Conservation (phyloP, 1,284 basidiomycete species). For the Ganoderma boninense region DNA sequence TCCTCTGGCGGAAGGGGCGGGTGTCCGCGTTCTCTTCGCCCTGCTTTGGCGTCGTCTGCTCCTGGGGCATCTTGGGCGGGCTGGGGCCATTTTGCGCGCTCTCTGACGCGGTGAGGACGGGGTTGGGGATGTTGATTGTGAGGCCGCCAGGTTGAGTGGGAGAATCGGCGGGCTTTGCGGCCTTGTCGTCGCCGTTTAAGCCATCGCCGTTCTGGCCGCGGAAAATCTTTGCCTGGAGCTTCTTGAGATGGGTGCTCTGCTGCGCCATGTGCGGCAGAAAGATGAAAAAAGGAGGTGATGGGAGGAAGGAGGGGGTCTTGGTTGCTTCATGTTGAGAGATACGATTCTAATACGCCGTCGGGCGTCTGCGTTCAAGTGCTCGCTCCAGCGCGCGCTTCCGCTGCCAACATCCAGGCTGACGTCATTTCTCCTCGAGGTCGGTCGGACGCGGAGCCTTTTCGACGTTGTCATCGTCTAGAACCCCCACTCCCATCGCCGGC, state of each 20-base stretch:
- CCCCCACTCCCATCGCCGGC: background rate
- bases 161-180: slow-evolving; percentile 40
- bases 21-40: slow-evolving; percentile 34
- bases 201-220: slow-evolving; percentile 48
- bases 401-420: slow-evolving; percentile 27
- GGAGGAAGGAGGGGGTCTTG: slow-evolving; percentile 33
- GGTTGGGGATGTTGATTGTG: slow-evolving; percentile 84
- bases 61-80: slow-evolving; percentile 49
- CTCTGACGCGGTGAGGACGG: slow-evolving; percentile 25
- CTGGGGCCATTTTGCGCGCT: slow-evolving; percentile 23
- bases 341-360: slow-evolving; percentile 13
- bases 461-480: background rate
- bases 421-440: slow-evolving; percentile 15
- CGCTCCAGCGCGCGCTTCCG: slow-evolving; percentile 22
- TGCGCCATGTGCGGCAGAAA: slow-evolving; percentile 45
- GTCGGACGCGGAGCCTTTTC: too few relatives aligned
- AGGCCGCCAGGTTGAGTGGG: slow-evolving; percentile 53
- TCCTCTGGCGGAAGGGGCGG: slow-evolving; percentile 61
- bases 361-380: slow-evolving; percentile 21
- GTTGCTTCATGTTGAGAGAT: slow-evolving; percentile 20
- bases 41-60: slow-evolving; percentile 37
- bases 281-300: slow-evolving; percentile 37
- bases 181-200: slow-evolving; percentile 25
- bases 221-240: slow-evolving; percentile 83
- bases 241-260: slow-evolving; percentile 50